Conservation (phyloP, 225 moss, liverwort and hornwort genomes). For the Physcomitrellopsis africana region DNA sequence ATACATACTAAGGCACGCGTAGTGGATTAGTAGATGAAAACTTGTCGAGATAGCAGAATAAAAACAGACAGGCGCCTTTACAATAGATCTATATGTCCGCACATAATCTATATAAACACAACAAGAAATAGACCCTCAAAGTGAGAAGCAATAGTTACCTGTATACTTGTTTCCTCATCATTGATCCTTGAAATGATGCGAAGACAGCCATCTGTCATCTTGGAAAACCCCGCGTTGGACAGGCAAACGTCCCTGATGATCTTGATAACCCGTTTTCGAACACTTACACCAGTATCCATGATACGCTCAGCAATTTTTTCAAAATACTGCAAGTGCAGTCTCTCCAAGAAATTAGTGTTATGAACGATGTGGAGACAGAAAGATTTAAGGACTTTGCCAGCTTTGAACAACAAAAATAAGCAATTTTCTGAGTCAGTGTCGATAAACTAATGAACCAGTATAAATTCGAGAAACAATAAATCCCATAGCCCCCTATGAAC, state of each 20-base stretch:
- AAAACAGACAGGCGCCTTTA: background rate
- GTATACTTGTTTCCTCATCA: conserved; percentile 94
- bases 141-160: conserved; percentile 45
- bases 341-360: conserved; percentile 21
- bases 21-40: conserved; percentile 1
- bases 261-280: conserved; percentile 96
- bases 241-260: conserved; percentile 97
- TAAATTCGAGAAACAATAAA: background rate
- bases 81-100: background rate
- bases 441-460: background rate
- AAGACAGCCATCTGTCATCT: conserved; percentile 89
- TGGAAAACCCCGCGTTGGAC: conserved; percentile 80
- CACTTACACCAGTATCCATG: conserved; percentile 99
- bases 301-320: conserved; percentile 97
- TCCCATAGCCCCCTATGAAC: background rate
- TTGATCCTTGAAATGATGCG: conserved; percentile 95
- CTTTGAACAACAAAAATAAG: background rate
- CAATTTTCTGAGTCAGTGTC: background rate
- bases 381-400: too few relatives aligned
- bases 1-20: background rate
- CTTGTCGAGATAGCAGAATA: conserved; percentile 10
- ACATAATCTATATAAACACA: conserved; percentile 12
- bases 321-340: conserved; percentile 71
- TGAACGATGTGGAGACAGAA: background rate
- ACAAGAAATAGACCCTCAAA: background rate